These are phyloP conservation scores for Clausena lansium DNA, from an alignment of 345 rosid species.

Conservation along the genomic window DNA sequence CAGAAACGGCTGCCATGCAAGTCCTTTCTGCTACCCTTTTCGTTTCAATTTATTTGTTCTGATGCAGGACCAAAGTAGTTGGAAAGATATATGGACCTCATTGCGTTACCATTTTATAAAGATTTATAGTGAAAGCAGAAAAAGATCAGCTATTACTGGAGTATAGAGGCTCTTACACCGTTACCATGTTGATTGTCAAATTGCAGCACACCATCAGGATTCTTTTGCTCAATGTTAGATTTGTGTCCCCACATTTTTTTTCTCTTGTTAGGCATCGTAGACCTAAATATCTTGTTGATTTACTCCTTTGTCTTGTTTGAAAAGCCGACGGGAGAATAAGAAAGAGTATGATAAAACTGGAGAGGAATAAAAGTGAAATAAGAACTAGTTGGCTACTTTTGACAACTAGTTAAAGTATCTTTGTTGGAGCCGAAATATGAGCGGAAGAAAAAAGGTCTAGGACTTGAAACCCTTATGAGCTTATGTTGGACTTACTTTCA, in stretches of 20 bases:
- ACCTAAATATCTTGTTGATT: not conserved
- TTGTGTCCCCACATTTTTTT: not conserved
- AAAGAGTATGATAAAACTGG: not conserved
- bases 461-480: not conserved
- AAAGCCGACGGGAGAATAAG: not conserved
- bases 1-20: not conserved
- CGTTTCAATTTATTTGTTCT: not conserved
- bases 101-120: not conserved
- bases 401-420: not conserved
- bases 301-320: not conserved
- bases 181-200: not conserved
- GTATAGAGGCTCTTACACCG: not conserved
- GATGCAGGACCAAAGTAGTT: not conserved
- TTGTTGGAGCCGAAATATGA: not conserved
- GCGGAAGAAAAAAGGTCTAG: not conserved
- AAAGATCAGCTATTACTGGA: not conserved
- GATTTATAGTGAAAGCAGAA: not conserved
- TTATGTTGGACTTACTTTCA: not conserved
- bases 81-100: not conserved
- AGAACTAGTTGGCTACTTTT: not conserved
- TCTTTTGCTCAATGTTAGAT: not conserved
- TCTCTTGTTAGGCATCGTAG: not conserved
- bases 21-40: too few species aligned
- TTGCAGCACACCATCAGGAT: not conserved
- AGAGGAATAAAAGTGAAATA: not conserved